Evolutionary conservation across 805 yeast genomes (phyloP), one percentile per base, ranked within the genome.

Genomic region (Metschnikowia lochheadii): DNA sequence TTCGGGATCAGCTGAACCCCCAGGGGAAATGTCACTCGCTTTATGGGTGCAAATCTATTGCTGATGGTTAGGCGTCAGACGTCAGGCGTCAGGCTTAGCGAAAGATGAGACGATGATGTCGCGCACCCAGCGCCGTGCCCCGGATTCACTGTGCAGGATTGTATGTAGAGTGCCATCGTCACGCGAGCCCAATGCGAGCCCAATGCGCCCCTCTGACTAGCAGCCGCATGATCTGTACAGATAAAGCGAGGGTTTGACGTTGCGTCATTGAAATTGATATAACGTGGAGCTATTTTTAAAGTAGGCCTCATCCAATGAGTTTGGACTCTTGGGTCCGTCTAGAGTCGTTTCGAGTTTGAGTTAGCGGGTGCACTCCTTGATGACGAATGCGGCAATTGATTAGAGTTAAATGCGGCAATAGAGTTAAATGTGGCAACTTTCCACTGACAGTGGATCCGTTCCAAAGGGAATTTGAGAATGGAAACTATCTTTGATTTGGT

Each of bases 121-220:
- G 38, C 38, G 21, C 38, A 26, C 29, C 29, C 29, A 8, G 45
- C 38, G 45, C 31, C 13, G 38, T 42, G 45, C 38, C 45, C 38
- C 32, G 45, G 31, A 32, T 33, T 33, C 20, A n/a, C 20, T n/a
- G 32, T 33, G 45, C 38, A 42, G 38, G 37, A 33, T 11, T 42
- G 45, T 33, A 42, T 34, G 21, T 15, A 42, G 15, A 6, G 11
- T 21, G n/a, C 31, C 29, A 2, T 40, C 20, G 21, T 40, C 43
- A 40, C 34, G 43, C 43, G n/a, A 40, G 33, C 15, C 43, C 43
- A 26, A 40, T 15, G 43, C 43, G 43, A 40, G 33, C 15, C 43
- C 43, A 26, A 40, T 15, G 43, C 43, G 43, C 43, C 43, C 15
- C 32, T 26, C n/a, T 40, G 32, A 6, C 26, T 26, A n/a, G 20